A percentile compares a stretch with the other conserved stretches of the same genome.
Conservation (phyloP, 2,329 filamentous ascomycete species). For the Lasiodiplodia hormozganensis region DNA sequence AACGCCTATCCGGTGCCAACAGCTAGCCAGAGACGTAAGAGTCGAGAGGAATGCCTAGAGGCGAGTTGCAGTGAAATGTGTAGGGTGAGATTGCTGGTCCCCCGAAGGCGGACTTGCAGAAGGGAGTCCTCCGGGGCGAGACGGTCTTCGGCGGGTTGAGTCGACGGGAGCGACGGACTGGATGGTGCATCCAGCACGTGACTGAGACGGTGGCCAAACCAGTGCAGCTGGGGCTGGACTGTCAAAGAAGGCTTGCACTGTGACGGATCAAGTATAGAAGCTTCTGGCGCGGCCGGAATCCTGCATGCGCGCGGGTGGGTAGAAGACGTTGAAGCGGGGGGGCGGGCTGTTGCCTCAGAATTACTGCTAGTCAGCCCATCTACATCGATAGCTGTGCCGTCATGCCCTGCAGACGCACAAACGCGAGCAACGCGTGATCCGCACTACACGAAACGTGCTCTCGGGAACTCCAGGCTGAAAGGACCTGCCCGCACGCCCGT, state of each 20-base stretch:
- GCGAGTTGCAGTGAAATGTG: neutral
- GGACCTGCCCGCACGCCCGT: constrained; percentile 5
- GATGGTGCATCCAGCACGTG: constrained; percentile 9
- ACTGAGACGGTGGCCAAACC: neutral
- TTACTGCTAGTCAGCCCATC: constrained; percentile 4
- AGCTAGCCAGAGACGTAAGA: neutral
- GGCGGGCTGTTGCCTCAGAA: neutral
- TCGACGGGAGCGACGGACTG: constrained; percentile 1
- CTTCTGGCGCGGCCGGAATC: neutral
- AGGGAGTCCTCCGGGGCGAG: constrained; percentile 20
- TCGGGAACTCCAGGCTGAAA: neutral
- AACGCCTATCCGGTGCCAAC: constrained; percentile 1
- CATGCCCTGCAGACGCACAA: neutral
- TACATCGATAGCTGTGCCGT: neutral
- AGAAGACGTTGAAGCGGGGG: neutral
- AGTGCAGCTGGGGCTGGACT: neutral
- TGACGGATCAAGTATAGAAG: neutral
- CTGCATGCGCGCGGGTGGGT: neutral
- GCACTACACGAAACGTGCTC: neutral
- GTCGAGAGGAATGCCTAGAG: neutral
- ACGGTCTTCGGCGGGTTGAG: neutral
- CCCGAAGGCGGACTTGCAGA: constrained; percentile 30
- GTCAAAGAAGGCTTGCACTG: constrained; percentile 11
- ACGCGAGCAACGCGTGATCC: constrained; percentile 2
- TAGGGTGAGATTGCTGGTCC: constrained; percentile 13